phyloP scores from a whole-genome alignment of 192 early-diverging fungal genomes.

The Powellomyces hirtus region DNA sequence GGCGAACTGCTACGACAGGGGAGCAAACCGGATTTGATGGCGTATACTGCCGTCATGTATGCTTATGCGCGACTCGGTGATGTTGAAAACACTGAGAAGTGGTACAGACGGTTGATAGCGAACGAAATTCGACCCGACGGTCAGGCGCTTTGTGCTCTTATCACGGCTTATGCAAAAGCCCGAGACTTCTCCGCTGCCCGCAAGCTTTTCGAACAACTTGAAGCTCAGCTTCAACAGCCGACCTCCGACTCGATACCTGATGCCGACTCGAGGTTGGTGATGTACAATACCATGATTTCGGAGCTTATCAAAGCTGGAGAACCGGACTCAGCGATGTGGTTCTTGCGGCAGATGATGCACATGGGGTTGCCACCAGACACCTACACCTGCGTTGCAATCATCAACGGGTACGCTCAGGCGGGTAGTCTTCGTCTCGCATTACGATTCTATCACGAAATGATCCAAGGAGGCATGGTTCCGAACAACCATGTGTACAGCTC shows the following conservation, averaged over 20 bases:
- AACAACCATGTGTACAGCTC: slow-evolving; percentile 12
- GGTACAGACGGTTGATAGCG: slow-evolving; percentile 3
- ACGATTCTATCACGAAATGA: slow-evolving; percentile 8
- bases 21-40: neutral
- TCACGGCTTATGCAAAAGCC: neutral
- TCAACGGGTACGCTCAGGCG: slow-evolving; percentile 1
- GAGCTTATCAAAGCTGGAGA: slow-evolving; percentile 1
- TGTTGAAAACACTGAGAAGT: neutral
- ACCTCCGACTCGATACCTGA: neutral
- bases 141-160: slow-evolving; percentile 1
- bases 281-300: slow-evolving; percentile 9
- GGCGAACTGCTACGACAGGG: neutral
- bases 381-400: slow-evolving; percentile 6
- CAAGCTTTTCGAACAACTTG: neutral
- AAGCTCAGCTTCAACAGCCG: neutral
- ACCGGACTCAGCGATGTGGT: neutral
- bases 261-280: neutral
- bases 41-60: slow-evolving; percentile 11
- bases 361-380: slow-evolving; percentile 6
- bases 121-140: slow-evolving; percentile 6
- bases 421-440: neutral
- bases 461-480: slow-evolving; percentile 9
- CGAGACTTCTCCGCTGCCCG: slow-evolving; percentile 2
- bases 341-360: slow-evolving; percentile 7
- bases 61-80: slow-evolving; percentile 15